Base-by-base conservation (phyloP, 1,139 yeast genomes). In the Blastobotrys serpentis region DNA sequence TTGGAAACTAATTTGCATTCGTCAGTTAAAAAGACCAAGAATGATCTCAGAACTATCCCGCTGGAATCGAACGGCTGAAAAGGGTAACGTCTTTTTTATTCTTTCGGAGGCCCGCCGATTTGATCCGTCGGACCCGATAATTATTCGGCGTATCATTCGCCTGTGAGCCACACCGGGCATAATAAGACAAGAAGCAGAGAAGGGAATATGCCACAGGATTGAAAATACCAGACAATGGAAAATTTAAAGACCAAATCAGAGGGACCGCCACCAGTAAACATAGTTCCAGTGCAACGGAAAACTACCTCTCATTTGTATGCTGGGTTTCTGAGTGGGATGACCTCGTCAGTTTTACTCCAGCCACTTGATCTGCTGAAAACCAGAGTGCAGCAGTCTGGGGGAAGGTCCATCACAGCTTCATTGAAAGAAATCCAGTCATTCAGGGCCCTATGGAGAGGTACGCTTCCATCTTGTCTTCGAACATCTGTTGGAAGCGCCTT, bases 291-390 rank as follows among this genome's bases (percentile, higher is more conserved):
- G 10, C 40, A 18, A 36, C 23, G 40, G 40, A 38, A 32, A 40
- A 33, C 43, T 11, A 36, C 29, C 21, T 18, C 33, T 25, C 96
- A 89, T 67, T 67, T 89, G 11, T 62, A 80, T 10, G 86, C 98
- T 3, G 98, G 98, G 0, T 92, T 86, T 51, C 62, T 78, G 8
- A 96, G 96, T 1, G 98, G 98, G 0, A 69, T 94, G 51, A 76
- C 90, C 0, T 85, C 96, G 2, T 83, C 97, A 0, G 78, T 87
- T 5, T 74, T 79, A 1, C 75, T 92, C 36, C 98, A 92, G 65
- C 98, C 98, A 1, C 76, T 92, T 49, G 98, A 92, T 67, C 74
- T 92, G 44, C 70, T 92, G 48, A 92, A 92, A 66, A 92, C 98
- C 0, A 70, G 98, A 54, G 73, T 90, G 11, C 98, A 92, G 70